Evolutionary conservation across 768 basidiomycete genomes (phyloP).

Genomic region (Suillus occidentalis): DNA sequence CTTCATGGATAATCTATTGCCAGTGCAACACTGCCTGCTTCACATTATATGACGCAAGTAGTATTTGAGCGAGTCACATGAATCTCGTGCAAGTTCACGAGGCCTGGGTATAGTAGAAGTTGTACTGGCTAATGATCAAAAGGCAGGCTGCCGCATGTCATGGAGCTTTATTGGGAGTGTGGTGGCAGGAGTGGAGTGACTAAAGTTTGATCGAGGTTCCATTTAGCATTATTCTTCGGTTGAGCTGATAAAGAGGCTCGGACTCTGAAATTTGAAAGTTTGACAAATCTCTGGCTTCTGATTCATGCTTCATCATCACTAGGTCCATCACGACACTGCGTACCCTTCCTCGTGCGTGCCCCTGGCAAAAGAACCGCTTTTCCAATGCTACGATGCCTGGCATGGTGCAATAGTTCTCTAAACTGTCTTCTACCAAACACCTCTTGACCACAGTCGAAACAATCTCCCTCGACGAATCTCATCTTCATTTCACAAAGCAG

Average conservation of each 20-base stretch:
- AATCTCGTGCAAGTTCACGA: neutral
- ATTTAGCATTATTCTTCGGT: neutral
- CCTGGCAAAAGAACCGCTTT: no score
- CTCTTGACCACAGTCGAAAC: no score
- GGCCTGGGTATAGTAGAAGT: neutral
- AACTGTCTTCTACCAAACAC: no score
- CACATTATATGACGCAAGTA: neutral
- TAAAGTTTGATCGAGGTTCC: neutral
- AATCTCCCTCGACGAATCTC: no score
- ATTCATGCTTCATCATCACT: no score
- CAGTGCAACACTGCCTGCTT: slow-evolving; percentile 2
- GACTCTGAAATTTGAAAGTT: no score
- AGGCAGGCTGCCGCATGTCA: neutral
- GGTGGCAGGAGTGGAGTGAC: neutral
- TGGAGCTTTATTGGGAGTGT: neutral
- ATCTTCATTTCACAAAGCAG: neutral
- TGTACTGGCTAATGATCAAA: neutral
- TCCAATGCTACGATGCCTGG: no score
- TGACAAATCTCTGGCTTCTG: no score
- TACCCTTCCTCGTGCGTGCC: no score
- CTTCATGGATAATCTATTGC: slow-evolving; percentile 3
- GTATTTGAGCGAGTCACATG: neutral
- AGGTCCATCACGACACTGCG: no score
- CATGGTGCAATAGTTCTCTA: no score
- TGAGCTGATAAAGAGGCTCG: no score